Evolutionary conservation across 1,284 basidiomycete species (phyloP).

Genomic region (Leccinum solheimii): DNA sequence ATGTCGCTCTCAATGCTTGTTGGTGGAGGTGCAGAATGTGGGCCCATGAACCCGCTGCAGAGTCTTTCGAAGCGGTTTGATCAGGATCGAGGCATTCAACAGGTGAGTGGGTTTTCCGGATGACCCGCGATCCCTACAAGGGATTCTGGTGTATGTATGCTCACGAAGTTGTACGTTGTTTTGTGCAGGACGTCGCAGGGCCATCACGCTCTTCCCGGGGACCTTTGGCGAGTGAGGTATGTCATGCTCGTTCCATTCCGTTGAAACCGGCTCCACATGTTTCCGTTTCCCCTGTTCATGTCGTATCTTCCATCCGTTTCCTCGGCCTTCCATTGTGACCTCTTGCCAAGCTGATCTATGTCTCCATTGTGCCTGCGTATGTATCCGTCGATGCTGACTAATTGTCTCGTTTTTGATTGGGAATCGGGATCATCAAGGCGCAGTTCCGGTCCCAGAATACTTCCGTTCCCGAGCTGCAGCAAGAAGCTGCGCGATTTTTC

Average conservation of each 20-base stretch:
- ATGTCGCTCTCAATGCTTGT: conserved; percentile 80
- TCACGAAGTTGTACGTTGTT: conserved; percentile 2
- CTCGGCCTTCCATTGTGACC: neutral
- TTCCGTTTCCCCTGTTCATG: neutral
- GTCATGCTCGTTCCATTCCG: conserved; percentile 9
- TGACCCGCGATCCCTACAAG: neutral
- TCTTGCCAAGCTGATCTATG: neutral
- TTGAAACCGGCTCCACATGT: conserved; percentile 14
- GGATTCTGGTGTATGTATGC: conserved; percentile 11
- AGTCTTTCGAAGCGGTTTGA: conserved; percentile 75
- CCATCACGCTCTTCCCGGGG: conserved; percentile 19
- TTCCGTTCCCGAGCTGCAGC: conserved; percentile 46
- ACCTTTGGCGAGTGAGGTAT: conserved; percentile 19
- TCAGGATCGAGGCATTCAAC: conserved; percentile 74
- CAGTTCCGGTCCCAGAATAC: conserved; percentile 61
- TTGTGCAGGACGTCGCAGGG: conserved; percentile 21
- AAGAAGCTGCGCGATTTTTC: conserved; percentile 74
- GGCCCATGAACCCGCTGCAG: conserved; percentile 80
- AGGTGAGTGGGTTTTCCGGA: conserved; percentile 46
- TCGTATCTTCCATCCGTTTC: neutral
- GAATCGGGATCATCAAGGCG: conserved; percentile 3
- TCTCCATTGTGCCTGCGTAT: neutral
- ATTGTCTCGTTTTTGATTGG: neutral
- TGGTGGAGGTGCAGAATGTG: conserved; percentile 73
- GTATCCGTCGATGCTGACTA: neutral